These are phyloP conservation scores for Podospora comata DNA, from an alignment of 495 filamentous ascomycete genomes.

Conservation along the genomic window DNA sequence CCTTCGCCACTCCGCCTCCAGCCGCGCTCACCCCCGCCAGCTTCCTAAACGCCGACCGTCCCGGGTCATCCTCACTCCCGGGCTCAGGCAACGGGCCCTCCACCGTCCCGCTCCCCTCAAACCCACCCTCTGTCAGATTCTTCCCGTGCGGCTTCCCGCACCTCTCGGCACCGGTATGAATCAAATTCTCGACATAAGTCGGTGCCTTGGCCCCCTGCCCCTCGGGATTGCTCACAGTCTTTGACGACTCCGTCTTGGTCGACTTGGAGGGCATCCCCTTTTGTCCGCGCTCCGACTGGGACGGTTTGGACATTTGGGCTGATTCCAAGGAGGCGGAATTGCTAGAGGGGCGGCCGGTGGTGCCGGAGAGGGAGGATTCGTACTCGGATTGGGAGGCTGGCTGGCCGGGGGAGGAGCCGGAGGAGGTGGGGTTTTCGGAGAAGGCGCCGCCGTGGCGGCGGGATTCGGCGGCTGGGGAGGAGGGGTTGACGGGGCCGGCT, in stretches of 20 bases:
- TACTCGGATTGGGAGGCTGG: neutral
- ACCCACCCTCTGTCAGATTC: slow-evolving; percentile 39
- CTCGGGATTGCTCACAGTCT: neutral
- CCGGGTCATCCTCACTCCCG: slow-evolving; percentile 40
- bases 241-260: neutral
- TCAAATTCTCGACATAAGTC: slow-evolving; percentile 31
- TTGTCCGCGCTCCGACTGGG: neutral
- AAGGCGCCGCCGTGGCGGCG: slow-evolving; percentile 25
- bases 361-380: slow-evolving; percentile 1
- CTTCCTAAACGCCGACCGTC: slow-evolving; percentile 26
- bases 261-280: slow-evolving; percentile 7
- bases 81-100: slow-evolving; percentile 36
- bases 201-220: slow-evolving; percentile 32
- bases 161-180: slow-evolving; percentile 3
- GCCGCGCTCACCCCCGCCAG: slow-evolving; percentile 11
- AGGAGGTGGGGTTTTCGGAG: slow-evolving; percentile 19
- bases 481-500: slow-evolving; percentile 30
- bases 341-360: neutral
- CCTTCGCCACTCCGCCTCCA: slow-evolving; percentile 12
- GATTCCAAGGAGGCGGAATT: neutral
- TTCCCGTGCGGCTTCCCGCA: slow-evolving; percentile 38
- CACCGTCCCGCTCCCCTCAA: slow-evolving; percentile 33
- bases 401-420: slow-evolving; percentile 16
- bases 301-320: neutral
- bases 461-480: slow-evolving; percentile 43